Percentiles rank a stretch among this genome's conserved stretches.
Evolutionary conservation across 306 rosid species (phyloP).

Genomic region (Glycine latifolia): DNA sequence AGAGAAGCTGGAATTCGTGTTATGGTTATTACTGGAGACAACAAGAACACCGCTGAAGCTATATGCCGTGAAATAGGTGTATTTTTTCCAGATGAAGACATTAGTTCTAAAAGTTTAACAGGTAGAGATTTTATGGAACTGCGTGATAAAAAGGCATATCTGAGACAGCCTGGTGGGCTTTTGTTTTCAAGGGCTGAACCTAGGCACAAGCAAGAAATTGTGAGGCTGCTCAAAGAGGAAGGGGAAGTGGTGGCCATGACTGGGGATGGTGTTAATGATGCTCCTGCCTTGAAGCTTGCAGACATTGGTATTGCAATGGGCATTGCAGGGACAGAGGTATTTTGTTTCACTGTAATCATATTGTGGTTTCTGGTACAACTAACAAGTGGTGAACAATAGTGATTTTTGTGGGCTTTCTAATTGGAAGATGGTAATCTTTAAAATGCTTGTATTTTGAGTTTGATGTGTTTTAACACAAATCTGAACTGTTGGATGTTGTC

Average conservation of each 20-base stretch:
- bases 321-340: constrained; percentile 95
- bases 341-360: constrained; percentile 11
- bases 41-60: constrained; percentile 95
- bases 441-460: not conserved
- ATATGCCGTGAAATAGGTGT: constrained; percentile 94
- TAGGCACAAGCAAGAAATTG: constrained; percentile 92
- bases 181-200: constrained; percentile 99
- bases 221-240: constrained; percentile 85
- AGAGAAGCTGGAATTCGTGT: constrained; percentile 96
- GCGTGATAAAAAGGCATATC: constrained; percentile 59
- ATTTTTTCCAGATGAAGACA: constrained; percentile 68
- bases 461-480: constrained; percentile 4
- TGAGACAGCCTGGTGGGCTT: constrained; percentile 78
- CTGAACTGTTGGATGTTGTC: constrained; percentile 1
- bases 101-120: constrained; percentile 72
- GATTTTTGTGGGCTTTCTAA: constrained; percentile 22
- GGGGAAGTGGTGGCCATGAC: constrained; percentile 95
- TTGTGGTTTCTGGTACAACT: not conserved
- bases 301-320: constrained; percentile 99
- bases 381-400: not conserved
- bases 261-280: constrained; percentile 96
- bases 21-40: constrained; percentile 94
- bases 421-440: constrained; percentile 7
- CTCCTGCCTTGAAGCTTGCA: constrained; percentile 96
- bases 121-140: constrained; percentile 80